These are phyloP conservation scores for Rhodotorula babjevae DNA, from an alignment of 768 basidiomycete species.

Conservation along the genomic window DNA sequence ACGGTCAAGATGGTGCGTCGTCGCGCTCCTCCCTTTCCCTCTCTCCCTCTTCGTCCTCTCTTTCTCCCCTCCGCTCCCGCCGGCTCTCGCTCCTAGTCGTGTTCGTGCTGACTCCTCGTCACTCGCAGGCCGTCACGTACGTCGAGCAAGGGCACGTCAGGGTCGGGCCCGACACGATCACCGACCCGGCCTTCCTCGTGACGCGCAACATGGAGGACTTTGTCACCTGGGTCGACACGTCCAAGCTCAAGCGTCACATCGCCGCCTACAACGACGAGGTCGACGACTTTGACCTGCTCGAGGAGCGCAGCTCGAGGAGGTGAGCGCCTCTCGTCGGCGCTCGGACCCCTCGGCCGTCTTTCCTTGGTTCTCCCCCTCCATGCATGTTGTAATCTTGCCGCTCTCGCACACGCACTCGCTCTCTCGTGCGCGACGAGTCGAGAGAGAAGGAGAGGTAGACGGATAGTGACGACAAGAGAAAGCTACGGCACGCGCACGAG, in stretches of 20 bases:
- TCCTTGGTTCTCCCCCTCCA: no score
- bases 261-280: constrained; percentile 87
- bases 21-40: neutral
- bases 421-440: no score
- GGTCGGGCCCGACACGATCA: constrained; percentile 90
- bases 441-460: neutral
- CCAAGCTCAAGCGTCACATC: constrained; percentile 90
- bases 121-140: constrained; percentile 86
- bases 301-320: neutral
- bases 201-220: constrained; percentile 98
- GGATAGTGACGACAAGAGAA: no score
- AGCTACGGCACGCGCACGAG: neutral
- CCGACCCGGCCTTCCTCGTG: constrained; percentile 92
- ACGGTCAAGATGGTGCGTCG: constrained; percentile 80
- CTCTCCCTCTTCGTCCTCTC: neutral
- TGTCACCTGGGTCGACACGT: constrained; percentile 98
- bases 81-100: neutral
- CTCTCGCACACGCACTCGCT: no score
- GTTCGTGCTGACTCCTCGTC: no score
- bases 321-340: no score
- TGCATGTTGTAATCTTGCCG: neutral
- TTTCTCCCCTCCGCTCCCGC: neutral
- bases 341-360: neutral
- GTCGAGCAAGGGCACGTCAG: constrained; percentile 98
- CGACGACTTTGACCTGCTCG: constrained; percentile 78